Conservation (phyloP, 2,329 filamentous ascomycete species). For the Colletotrichum sp. region DNA sequence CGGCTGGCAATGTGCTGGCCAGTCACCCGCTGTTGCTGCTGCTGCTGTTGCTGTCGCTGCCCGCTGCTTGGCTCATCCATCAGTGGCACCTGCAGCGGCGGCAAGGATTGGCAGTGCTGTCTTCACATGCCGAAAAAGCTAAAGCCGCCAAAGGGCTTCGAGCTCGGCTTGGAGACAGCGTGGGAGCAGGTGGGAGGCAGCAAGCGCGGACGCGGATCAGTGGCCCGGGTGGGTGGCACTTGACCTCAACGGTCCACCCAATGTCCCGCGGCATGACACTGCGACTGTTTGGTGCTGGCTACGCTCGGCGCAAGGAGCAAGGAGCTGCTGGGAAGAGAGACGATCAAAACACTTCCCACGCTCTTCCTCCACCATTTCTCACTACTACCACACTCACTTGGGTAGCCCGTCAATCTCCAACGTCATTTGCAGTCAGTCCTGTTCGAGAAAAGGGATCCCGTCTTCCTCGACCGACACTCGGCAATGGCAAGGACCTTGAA, state of each 20-base stretch:
- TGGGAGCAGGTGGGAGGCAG: not conserved
- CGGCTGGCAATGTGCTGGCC: not conserved
- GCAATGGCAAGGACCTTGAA: slow-evolving; percentile 18
- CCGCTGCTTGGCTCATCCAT: not conserved
- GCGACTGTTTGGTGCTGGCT: not conserved
- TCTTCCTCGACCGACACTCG: not conserved
- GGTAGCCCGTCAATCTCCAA: slow-evolving; percentile 2
- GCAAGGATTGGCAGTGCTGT: not conserved
- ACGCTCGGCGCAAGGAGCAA: not conserved
- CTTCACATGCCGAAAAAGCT: slow-evolving; percentile 21
- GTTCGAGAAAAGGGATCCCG: not conserved
- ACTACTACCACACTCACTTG: not conserved
- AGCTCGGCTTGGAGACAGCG: not conserved
- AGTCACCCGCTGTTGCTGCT: not conserved
- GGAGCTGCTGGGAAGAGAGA: not conserved
- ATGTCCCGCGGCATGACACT: slow-evolving; percentile 7
- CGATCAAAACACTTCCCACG: not conserved
- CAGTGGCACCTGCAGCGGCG: not conserved
- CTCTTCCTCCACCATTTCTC: not conserved
- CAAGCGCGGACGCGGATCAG: not conserved
- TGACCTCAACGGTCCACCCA: slow-evolving; percentile 16
- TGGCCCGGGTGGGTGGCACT: not conserved
- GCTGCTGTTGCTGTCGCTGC: not conserved
- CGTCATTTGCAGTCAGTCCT: not conserved
- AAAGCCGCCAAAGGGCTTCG: not conserved